Evolutionary conservation across 2,329 filamentous ascomycete species (phyloP).

Genomic region (Fusarium napiforme): DNA sequence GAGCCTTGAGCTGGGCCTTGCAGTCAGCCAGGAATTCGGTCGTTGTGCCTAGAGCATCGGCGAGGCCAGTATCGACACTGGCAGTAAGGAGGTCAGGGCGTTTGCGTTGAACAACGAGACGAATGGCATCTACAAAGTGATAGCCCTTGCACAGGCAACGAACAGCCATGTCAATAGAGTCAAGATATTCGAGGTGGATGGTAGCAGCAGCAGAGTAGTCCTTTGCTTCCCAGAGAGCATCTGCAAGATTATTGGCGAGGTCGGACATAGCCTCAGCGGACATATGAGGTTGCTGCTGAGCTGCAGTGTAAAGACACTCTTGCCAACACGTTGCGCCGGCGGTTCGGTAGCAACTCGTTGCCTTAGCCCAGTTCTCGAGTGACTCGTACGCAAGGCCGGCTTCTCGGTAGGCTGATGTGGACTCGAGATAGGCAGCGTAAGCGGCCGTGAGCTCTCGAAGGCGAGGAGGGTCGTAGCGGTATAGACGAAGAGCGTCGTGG

Average conservation of each 20-base stretch:
- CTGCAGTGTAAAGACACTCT: conserved; percentile 85
- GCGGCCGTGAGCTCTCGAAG: conserved; percentile 76
- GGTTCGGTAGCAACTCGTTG: conserved; percentile 84
- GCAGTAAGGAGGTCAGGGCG: conserved; percentile 71
- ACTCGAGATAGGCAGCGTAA: conserved; percentile 82
- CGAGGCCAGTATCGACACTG: conserved; percentile 81
- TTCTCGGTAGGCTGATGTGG: conserved; percentile 81
- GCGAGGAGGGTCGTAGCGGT: conserved; percentile 80
- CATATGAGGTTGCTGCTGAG: conserved; percentile 71
- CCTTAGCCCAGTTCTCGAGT: conserved; percentile 76
- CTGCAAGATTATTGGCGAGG: conserved; percentile 79
- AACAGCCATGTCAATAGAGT: conserved; percentile 75
- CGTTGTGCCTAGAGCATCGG: conserved; percentile 81
- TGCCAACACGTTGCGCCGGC: conserved; percentile 85
- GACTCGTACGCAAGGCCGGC: conserved; percentile 93
- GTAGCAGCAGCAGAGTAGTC: conserved; percentile 83
- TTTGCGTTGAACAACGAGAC: conserved; percentile 72
- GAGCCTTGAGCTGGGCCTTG: conserved; percentile 82
- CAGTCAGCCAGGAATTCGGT: conserved; percentile 96
- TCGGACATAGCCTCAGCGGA: conserved; percentile 68
- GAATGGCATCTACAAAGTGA: conserved; percentile 88
- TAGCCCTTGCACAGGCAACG: conserved; percentile 87
- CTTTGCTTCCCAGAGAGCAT: conserved; percentile 83
- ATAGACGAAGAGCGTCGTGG: conserved; percentile 78
- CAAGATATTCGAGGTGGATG: conserved; percentile 84